These are phyloP conservation scores for Avena atlantica DNA, from an alignment of 176 grass and related monocot species.

Conservation along the genomic window DNA sequence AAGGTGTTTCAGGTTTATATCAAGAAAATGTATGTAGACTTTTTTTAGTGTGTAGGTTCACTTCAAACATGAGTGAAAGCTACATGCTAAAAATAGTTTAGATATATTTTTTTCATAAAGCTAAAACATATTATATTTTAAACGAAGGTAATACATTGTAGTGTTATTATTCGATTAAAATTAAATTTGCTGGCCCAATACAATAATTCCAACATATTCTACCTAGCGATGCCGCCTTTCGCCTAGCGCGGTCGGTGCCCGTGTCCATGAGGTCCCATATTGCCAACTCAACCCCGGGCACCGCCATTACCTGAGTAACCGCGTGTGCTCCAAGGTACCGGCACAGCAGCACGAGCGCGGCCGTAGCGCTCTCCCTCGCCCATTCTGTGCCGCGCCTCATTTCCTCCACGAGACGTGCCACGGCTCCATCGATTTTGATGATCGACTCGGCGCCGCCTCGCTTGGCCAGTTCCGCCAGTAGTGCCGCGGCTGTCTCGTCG, in stretches of 20 bases:
- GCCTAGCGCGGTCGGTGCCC: conserved; percentile 73
- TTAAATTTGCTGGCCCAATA: too few species aligned
- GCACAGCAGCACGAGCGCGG: conserved; percentile 79
- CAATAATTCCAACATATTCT: too few species aligned
- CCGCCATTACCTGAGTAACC: conserved; percentile 67
- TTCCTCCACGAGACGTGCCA: conserved; percentile 41
- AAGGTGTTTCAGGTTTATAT: too few species aligned
- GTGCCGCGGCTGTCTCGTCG: conserved; percentile 67
- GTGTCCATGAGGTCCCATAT: conserved; percentile 95
- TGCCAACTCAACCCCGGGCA: conserved; percentile 85
- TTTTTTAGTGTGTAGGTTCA: too few species aligned
- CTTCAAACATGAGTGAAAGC: too few species aligned
- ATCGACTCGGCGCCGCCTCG: conserved; percentile 83
- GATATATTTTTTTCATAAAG: too few species aligned
- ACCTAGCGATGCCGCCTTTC: too few species aligned
- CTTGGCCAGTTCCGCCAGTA: conserved; percentile 71
- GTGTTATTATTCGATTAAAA: too few species aligned
- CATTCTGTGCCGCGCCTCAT: conserved; percentile 73
- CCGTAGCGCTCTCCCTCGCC: neutral
- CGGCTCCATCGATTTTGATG: conserved; percentile 24
- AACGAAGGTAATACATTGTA: too few species aligned
- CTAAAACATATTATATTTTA: too few species aligned
- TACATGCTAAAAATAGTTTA: too few species aligned
- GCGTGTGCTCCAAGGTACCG: conserved; percentile 53
- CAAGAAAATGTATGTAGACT: too few species aligned